phyloP scores from a whole-genome alignment of 2,329 filamentous ascomycete genomes.

The Zymoseptoria tritici region DNA sequence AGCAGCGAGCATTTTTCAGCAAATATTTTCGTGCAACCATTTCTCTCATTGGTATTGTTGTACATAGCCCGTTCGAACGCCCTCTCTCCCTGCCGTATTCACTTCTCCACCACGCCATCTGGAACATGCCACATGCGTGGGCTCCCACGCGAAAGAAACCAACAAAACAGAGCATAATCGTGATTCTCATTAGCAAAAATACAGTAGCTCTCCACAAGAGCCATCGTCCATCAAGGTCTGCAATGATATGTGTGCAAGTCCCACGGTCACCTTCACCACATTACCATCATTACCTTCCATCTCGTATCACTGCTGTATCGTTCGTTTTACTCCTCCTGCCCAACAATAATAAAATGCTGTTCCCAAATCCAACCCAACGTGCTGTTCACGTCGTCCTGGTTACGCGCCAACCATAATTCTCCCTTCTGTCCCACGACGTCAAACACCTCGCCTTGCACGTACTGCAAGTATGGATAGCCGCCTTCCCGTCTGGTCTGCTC shows the following conservation, averaged over 20 bases:
- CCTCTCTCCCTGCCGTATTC: not conserved
- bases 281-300: not conserved
- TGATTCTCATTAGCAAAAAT: not conserved
- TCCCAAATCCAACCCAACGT: slow-evolving; percentile 98
- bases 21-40: not conserved
- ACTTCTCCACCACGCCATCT: not conserved
- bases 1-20: no score
- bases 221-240: not conserved
- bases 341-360: slow-evolving; percentile 66
- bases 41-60: not conserved
- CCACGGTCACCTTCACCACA: not conserved
- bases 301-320: not conserved
- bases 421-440: slow-evolving; percentile 87
- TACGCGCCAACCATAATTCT: slow-evolving; percentile 94
- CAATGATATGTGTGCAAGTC: not conserved
- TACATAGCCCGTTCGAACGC: not conserved
- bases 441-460: slow-evolving; percentile 76
- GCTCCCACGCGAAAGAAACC: not conserved
- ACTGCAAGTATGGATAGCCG: slow-evolving; percentile 92
- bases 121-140: not conserved
- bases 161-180: not conserved
- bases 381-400: slow-evolving; percentile 78
- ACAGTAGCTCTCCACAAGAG: not conserved
- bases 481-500: slow-evolving; percentile 84
- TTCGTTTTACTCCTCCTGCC: slow-evolving; percentile 8